Percentiles rank a stretch among this genome's conserved stretches.
Conservation (phyloP, 2,329 filamentous ascomycete genomes). For the Colletotrichum sidae region DNA sequence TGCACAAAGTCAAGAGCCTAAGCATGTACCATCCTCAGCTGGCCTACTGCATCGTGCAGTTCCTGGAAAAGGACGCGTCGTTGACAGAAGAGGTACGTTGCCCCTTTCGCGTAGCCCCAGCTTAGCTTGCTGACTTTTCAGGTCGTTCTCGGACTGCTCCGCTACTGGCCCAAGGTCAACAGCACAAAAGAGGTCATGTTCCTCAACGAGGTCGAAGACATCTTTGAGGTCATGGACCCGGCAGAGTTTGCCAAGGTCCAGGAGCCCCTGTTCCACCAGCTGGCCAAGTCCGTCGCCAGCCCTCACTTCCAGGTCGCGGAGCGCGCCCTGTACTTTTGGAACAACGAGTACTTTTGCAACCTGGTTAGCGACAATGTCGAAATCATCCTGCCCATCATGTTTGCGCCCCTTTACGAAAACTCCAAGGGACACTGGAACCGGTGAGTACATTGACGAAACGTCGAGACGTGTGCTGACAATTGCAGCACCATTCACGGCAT, state of each 20-base stretch:
- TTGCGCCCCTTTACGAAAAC: conserved; percentile 97
- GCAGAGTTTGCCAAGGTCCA: conserved; percentile 99
- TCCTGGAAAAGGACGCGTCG: conserved; percentile 96
- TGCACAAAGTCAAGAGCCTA: conserved; percentile 98
- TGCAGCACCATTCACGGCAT: conserved; percentile 96
- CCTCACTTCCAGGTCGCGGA: conserved; percentile 99
- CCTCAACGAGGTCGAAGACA: conserved; percentile 98
- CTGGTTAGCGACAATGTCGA: conserved; percentile 99
- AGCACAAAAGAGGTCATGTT: conserved; percentile 99
- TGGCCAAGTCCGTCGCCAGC: conserved; percentile 97
- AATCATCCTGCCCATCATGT: conserved; percentile 99
- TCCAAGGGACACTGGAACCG: conserved; percentile 99
- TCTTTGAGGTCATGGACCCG: conserved; percentile 99
- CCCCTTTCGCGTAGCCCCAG: conserved; percentile 25
- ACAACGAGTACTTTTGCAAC: conserved; percentile 99
- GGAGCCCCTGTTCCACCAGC: conserved; percentile 95
- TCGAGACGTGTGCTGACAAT: conserved; percentile 45
- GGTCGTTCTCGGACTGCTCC: conserved; percentile 92
- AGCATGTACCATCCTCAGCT: conserved; percentile 99
- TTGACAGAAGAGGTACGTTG: conserved; percentile 89
- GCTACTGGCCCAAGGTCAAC: conserved; percentile 99
- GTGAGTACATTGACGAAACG: conserved; percentile 62
- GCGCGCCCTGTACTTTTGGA: conserved; percentile 98
- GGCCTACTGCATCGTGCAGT: conserved; percentile 98
- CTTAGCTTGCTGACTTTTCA: conserved; percentile 47